These are phyloP conservation scores for Funneliformis geosporum DNA, from an alignment of 192 early-diverging fungal species.

Conservation along the genomic window DNA sequence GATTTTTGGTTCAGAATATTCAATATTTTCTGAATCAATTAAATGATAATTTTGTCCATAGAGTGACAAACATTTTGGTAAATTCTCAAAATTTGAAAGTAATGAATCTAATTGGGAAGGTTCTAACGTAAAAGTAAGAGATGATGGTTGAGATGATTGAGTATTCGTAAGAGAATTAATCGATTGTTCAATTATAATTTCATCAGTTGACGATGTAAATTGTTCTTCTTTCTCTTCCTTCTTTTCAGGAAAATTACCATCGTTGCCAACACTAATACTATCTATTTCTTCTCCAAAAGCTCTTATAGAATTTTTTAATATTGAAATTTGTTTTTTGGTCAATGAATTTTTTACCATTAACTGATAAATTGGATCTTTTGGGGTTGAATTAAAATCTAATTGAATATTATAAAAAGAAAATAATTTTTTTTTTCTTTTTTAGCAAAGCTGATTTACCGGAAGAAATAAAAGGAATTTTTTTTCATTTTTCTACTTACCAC, in stretches of 20 bases:
- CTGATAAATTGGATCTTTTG: conserved; percentile 23
- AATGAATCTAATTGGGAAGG: neutral
- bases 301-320: conserved; percentile 17
- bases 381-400: conserved; percentile 25
- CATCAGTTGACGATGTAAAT: neutral
- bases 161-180: neutral
- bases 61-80: conserved; percentile 26
- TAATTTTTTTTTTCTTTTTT: neutral
- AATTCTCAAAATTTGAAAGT: conserved; percentile 1
- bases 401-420: neutral
- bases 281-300: neutral
- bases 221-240: neutral
- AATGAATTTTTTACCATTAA: neutral
- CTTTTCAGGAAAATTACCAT: too few relatives aligned
- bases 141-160: neutral
- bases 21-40: conserved; percentile 21
- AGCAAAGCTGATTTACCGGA: too few relatives aligned
- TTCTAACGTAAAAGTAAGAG: neutral
- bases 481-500: conserved; percentile 14
- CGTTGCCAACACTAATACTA: neutral
- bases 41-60: conserved; percentile 10
- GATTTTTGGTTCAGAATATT: conserved; percentile 11
- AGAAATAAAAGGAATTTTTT: neutral
- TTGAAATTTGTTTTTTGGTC: neutral
- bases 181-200: neutral